Evolutionary conservation across 176 grass and related monocot genomes (phyloP).

Genomic region (Lolium perenne): DNA sequence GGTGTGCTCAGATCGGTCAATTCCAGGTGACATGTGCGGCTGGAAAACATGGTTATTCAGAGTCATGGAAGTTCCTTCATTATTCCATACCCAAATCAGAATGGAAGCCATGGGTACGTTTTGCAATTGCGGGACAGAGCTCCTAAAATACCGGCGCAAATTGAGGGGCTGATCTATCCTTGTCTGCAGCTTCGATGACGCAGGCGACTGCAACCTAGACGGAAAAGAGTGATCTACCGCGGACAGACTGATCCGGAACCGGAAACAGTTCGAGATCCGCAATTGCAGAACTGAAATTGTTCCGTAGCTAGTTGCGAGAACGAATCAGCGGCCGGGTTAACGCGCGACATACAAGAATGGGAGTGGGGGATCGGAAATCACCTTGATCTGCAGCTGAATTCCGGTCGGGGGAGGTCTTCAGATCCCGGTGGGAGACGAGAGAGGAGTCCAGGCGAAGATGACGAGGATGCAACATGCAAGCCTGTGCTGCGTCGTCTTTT

Average conservation of each 20-base stretch:
- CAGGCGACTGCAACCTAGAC: not conserved
- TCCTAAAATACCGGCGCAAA: not conserved
- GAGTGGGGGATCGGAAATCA: not conserved
- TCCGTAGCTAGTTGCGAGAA: not conserved
- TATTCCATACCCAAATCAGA: not conserved
- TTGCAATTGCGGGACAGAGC: not conserved
- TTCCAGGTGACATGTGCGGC: not conserved
- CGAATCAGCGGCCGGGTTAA: not conserved
- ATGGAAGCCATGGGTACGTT: not conserved
- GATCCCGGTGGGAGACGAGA: not conserved
- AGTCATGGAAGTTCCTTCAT: not conserved
- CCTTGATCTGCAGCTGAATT: slow-evolving; percentile 5
- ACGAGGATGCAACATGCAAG: slow-evolving; percentile 34
- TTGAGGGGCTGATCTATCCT: not conserved
- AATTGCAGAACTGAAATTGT: not conserved
- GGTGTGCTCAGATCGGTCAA: not conserved
- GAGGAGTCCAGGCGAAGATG: slow-evolving; percentile 30
- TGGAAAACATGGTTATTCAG: not conserved
- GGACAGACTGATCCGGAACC: too few species aligned
- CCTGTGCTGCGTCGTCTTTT: slow-evolving; percentile 30
- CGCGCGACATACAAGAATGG: slow-evolving; percentile 7
- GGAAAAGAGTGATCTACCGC: not conserved
- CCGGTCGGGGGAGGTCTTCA: not conserved
- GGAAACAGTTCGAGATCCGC: not conserved
- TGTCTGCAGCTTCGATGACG: not conserved